phyloP scores from a whole-genome alignment of 202 grass and related monocot species.

The Brachypodium distachyon region DNA sequence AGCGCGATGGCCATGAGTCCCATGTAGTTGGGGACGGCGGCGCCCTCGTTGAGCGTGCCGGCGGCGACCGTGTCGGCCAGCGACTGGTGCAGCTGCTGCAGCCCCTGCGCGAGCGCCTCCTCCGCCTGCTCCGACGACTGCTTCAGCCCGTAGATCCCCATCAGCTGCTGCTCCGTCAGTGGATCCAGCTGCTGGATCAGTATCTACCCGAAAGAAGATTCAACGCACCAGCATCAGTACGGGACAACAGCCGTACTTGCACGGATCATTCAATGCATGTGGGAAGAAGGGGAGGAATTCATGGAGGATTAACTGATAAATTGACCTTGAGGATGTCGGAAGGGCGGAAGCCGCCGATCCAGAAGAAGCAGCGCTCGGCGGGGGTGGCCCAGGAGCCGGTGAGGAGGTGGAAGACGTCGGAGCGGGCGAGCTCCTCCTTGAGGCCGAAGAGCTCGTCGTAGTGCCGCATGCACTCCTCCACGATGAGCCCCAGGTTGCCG shows the following conservation, averaged over 20 bases:
- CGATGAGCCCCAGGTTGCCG: constrained; percentile 53
- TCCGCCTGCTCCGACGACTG: constrained; percentile 93
- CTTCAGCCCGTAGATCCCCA: constrained; percentile 64
- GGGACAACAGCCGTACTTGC: not conserved
- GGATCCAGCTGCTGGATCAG: constrained; percentile 77
- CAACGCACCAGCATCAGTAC: not conserved
- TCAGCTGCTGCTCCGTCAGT: constrained; percentile 77
- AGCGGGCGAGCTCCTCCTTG: constrained; percentile 48
- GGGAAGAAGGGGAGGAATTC: not conserved
- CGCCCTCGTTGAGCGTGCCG: constrained; percentile 44
- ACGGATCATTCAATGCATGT: not conserved
- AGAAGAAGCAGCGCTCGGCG: constrained; percentile 84
- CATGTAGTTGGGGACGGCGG: constrained; percentile 44
- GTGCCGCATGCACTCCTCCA: constrained; percentile 72
- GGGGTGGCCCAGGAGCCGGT: constrained; percentile 63
- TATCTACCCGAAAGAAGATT: constrained; percentile 32
- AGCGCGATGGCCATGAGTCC: constrained; percentile 57
- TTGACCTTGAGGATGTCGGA: constrained; percentile 74
- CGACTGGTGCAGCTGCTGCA: constrained; percentile 67
- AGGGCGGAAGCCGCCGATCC: constrained; percentile 90
- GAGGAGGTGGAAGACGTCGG: constrained; percentile 86
- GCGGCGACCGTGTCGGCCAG: constrained; percentile 65
- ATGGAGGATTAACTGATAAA: not conserved
- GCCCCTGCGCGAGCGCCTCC: constrained; percentile 80
- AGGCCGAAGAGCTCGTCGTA: constrained; percentile 85